Conservation (phyloP, 805 yeast species). For the Kodamaea hsintzibuensis region DNA sequence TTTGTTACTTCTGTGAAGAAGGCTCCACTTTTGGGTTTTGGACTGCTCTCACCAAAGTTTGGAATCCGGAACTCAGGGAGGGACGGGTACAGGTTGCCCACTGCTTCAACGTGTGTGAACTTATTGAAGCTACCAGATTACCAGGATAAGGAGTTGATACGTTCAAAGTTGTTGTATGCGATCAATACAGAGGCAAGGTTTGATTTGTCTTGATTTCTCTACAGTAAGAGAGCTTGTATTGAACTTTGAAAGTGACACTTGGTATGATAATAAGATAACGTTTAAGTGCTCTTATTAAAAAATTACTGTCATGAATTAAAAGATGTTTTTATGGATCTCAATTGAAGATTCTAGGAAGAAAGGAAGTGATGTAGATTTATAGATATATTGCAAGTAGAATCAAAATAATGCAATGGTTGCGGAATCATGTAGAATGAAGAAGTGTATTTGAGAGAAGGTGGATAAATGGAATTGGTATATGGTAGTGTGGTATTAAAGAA, state of each 20-base stretch:
- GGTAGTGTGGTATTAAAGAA: too few species aligned
- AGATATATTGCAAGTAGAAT: neutral
- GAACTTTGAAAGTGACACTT: too few species aligned
- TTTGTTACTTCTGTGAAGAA: conserved; percentile 92
- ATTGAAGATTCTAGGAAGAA: too few species aligned
- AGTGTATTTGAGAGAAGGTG: neutral
- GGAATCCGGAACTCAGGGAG: conserved; percentile 73
- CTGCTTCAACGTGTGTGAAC: conserved; percentile 93
- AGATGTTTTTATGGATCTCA: neutral
- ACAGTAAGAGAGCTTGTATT: too few species aligned
- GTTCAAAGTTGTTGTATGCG: conserved; percentile 69
- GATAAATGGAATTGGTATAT: too few species aligned
- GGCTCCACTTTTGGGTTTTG: conserved; percentile 89
- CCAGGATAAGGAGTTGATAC: conserved; percentile 57
- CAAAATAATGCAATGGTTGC: neutral
- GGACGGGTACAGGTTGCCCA: conserved; percentile 66
- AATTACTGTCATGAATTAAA: neutral
- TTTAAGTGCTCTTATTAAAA: too few species aligned
- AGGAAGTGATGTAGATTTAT: neutral
- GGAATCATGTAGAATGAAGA: neutral
- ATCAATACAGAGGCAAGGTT: conserved; percentile 85
- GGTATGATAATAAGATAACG: too few species aligned
- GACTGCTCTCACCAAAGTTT: conserved; percentile 60
- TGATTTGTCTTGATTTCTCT: conserved; percentile 53
- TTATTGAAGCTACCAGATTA: conserved; percentile 85